A percentile compares a stretch with the other conserved stretches of the same genome.
phyloP scores from a whole-genome alignment of 257 asterid genomes.

The Solanum tarapatanum region DNA sequence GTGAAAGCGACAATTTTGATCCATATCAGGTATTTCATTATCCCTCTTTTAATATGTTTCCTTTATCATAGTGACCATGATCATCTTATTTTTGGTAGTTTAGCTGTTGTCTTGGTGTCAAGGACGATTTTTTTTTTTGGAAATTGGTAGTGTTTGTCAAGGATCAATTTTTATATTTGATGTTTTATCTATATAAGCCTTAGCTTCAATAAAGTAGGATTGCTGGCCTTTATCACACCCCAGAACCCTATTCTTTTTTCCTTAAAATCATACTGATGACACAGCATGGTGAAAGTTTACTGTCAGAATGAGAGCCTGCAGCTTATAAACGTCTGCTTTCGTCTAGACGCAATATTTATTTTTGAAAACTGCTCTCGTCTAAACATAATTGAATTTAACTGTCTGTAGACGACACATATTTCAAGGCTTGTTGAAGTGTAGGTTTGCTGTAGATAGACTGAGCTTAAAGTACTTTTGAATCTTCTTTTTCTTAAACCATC shows the following conservation, averaged over 20 bases:
- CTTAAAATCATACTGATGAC: not conserved
- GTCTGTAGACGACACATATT: not conserved
- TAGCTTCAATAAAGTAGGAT: not conserved
- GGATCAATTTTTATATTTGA: not conserved
- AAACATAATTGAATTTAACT: not conserved
- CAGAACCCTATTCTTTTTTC: not conserved
- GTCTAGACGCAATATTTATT: not conserved
- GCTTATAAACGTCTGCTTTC: not conserved
- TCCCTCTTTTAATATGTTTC: not conserved
- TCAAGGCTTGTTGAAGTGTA: not conserved
- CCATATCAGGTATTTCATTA: constrained; percentile 69
- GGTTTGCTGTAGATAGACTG: not conserved
- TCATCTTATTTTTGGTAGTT: not conserved
- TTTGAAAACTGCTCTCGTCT: not conserved
- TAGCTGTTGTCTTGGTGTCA: not conserved
- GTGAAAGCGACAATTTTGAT: constrained; percentile 80
- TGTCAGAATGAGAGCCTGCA: not conserved
- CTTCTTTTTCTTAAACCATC: not conserved
- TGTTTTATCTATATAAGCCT: not conserved
- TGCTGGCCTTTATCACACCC: not conserved
- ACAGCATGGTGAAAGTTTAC: not conserved
- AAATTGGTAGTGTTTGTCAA: not conserved
- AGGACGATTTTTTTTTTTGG: not conserved
- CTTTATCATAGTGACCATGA: not conserved
- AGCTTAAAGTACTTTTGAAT: not conserved